Evolutionary conservation across 1,139 yeast species (phyloP).

Genomic region (Geotrichum fermentans): DNA sequence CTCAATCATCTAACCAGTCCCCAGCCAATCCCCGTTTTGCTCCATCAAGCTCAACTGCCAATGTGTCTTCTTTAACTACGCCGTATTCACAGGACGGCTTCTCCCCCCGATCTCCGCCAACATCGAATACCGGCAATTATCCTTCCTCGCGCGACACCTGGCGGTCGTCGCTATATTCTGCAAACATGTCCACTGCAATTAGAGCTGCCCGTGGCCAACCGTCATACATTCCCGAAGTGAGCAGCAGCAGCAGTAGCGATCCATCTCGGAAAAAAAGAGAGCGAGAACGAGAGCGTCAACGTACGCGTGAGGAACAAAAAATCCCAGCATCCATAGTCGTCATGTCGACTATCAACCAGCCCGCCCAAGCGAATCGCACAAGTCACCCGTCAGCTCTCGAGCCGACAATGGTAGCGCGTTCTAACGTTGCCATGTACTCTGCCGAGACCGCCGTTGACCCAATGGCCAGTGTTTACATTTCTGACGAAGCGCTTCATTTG

Average conservation of each 20-base stretch:
- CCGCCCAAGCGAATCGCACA: not conserved
- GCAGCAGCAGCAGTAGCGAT: not conserved
- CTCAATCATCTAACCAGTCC: not conserved
- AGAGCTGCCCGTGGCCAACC: not conserved
- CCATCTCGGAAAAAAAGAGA: not conserved
- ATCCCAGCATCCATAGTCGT: not conserved
- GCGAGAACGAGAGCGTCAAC: not conserved
- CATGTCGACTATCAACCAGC: not conserved
- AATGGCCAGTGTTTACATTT: not conserved
- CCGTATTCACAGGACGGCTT: too few relatives aligned
- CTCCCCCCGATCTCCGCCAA: not conserved
- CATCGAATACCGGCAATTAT: not conserved
- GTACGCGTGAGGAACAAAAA: too few relatives aligned
- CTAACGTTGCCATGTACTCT: not conserved
- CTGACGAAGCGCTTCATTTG: not conserved
- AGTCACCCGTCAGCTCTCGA: not conserved
- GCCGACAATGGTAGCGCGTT: not conserved
- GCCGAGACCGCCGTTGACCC: not conserved
- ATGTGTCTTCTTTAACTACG: too few relatives aligned
- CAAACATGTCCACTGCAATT: not conserved
- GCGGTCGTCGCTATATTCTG: not conserved
- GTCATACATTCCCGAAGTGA: not conserved
- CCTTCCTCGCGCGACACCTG: not conserved
- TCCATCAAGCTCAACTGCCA: constrained; percentile 10
- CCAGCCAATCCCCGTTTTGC: constrained; percentile 1